Percentiles rank a stretch among this genome's conserved stretches.
These are phyloP conservation scores for Nakaseomyces sp. DNA, from an alignment of 1,139 yeast species.

Conservation along the genomic window DNA sequence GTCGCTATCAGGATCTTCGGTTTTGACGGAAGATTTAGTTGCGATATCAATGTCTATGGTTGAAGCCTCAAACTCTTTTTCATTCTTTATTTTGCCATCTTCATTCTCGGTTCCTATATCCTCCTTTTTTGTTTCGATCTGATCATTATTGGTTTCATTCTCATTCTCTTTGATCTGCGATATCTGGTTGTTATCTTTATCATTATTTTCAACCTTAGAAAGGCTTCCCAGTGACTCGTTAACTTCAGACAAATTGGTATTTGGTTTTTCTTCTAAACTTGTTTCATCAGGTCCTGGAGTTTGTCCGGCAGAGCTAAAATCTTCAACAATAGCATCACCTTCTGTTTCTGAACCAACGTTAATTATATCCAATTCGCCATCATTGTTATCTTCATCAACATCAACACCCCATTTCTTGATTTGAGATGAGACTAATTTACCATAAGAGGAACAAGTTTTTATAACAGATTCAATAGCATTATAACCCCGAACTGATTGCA, in stretches of 20 bases:
- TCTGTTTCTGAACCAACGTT: conserved; percentile 28
- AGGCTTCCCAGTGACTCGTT: conserved; percentile 18
- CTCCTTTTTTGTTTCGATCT: too few species aligned
- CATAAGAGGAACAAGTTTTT: conserved; percentile 71
- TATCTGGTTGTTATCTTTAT: too few species aligned
- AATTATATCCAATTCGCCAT: conserved; percentile 31
- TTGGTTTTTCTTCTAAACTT: conserved; percentile 5
- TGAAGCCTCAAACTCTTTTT: neutral
- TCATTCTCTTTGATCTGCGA: too few species aligned
- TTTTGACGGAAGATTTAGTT: conserved; percentile 33
- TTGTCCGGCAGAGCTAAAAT: conserved; percentile 19
- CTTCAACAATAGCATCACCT: conserved; percentile 31
- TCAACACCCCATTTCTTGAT: conserved; percentile 83
- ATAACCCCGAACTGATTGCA: conserved; percentile 70
- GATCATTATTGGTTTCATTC: neutral
- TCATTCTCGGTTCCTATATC: too few species aligned
- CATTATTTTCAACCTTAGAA: conserved; percentile 16
- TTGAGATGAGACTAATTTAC: conserved; percentile 59
- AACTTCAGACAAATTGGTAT: neutral
- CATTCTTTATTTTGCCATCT: conserved; percentile 23
- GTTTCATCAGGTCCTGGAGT: conserved; percentile 15
- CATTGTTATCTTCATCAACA: conserved; percentile 45
- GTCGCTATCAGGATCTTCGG: conserved; percentile 37
- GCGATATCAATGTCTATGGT: neutral
- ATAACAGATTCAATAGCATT: conserved; percentile 89